These are phyloP conservation scores for Populus simonii DNA, from an alignment of 345 rosid species.

Conservation along the genomic window DNA sequence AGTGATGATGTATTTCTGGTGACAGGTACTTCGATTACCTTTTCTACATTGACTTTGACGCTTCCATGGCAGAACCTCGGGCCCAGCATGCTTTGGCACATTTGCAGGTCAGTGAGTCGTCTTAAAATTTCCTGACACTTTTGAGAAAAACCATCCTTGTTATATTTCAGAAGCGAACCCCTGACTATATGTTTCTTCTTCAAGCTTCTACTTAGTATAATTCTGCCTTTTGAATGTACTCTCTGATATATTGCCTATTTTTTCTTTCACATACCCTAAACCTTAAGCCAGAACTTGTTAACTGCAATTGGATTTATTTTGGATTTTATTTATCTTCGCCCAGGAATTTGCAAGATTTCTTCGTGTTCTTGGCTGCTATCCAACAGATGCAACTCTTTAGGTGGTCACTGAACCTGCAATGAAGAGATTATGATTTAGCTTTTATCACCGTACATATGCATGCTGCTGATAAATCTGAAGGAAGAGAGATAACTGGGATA, in stretches of 20 bases:
- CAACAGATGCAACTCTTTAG: conserved; percentile 35
- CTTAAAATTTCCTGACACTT: not conserved
- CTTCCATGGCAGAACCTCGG: conserved; percentile 89
- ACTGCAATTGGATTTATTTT: not conserved
- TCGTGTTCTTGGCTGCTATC: conserved; percentile 82
- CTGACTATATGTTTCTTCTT: not conserved
- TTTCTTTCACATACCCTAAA: not conserved
- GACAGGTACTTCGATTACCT: conserved; percentile 89
- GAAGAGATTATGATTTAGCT: not conserved
- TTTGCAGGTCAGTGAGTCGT: conserved; percentile 58
- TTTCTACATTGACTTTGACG: conserved; percentile 84
- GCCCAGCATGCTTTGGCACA: conserved; percentile 76
- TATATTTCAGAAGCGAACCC: not conserved
- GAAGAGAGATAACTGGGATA: not conserved
- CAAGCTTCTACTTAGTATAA: not conserved
- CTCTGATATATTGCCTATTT: not conserved
- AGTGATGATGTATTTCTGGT: conserved; percentile 13
- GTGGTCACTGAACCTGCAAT: not conserved
- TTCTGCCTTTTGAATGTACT: not conserved
- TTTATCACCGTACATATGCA: conserved; percentile 7
- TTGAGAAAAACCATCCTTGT: not conserved
- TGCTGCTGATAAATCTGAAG: not conserved
- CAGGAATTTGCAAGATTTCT: conserved; percentile 81
- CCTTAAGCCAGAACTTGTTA: not conserved
- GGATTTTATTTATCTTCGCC: conserved; percentile 1